These are phyloP conservation scores for Ganoderma boninense DNA, from an alignment of 1,284 basidiomycete genomes.

Conservation along the genomic window DNA sequence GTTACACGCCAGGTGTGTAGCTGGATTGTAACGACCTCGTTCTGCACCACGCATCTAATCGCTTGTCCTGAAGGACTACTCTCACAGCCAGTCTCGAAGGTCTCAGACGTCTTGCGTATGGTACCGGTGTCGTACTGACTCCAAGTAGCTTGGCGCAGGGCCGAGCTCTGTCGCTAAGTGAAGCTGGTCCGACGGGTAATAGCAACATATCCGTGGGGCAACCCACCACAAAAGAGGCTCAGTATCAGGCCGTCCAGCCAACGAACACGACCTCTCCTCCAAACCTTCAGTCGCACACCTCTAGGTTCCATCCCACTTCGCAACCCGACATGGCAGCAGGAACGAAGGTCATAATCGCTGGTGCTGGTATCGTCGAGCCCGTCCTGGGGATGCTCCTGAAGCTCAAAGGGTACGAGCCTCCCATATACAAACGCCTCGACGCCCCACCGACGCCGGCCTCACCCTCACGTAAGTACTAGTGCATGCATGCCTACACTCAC, in stretches of 20 bases:
- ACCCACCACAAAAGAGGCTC: not conserved
- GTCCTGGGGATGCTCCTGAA: conserved; percentile 54
- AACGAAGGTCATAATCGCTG: conserved; percentile 50
- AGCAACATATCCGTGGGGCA: not conserved
- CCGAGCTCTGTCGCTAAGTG: not conserved
- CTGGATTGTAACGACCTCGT: too few relatives aligned
- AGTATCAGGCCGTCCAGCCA: too few relatives aligned
- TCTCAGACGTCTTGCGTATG: too few relatives aligned
- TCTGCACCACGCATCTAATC: too few relatives aligned
- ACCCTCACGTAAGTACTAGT: conserved; percentile 46
- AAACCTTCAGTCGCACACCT: not conserved
- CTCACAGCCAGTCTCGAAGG: too few relatives aligned
- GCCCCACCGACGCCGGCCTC: conserved; percentile 44
- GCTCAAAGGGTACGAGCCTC: conserved; percentile 49
- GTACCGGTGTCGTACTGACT: too few relatives aligned
- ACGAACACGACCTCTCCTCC: too few relatives aligned
- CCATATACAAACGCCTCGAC: conserved; percentile 51
- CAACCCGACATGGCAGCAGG: conserved; percentile 6
- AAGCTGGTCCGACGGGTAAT: too few relatives aligned
- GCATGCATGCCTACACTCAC: not conserved
- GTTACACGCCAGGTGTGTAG: too few relatives aligned
- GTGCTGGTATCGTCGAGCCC: conserved; percentile 55
- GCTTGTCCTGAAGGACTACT: too few relatives aligned
- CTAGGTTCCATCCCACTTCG: not conserved
- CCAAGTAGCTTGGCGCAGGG: too few relatives aligned